Base-by-base conservation (phyloP, 495 filamentous ascomycete genomes). In the Rusavskia elegans region DNA sequence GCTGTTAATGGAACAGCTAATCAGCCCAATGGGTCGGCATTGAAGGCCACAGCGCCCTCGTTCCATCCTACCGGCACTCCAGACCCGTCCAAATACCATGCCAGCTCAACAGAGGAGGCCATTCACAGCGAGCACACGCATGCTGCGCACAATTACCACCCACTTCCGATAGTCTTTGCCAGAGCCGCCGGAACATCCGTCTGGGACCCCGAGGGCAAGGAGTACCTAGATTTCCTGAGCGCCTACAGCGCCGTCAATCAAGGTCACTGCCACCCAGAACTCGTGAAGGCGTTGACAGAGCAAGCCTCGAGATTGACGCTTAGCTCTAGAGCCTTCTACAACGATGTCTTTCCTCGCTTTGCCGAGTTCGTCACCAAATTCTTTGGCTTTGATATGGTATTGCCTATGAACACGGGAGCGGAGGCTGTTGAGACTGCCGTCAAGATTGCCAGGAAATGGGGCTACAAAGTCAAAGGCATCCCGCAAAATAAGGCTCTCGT, bases 181-280 rank as follows among this genome's bases (percentile, higher is more conserved):
- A 80, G 79, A 36, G 89, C 85, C 23, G 74, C 81, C 53, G 92
- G 93, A 13, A 84, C 79, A 58, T 79, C 81, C 51, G 93, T 97
- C 50, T 97, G 90, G 90, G 92, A 99, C 63, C 92, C 92, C 17
- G 93, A 97, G 73, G 89, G 87, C 63, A 89, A 86, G 59, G 30
- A 92, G 62, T 99, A 99, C 68, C 82, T 97, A 59, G 92, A 99
- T 68, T 97, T 95, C 74, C 80, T 99, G 48, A 95, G 89, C 45
- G 93, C 92, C 51, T 99, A 99, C 76, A 89, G 84, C 48, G 92
- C 92, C 48, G 87, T 99, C 63, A 99, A 99, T 70, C 92, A 99
- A 66, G 92, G 92, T 54, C 92, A 99, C 69, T 99, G 90, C 64
- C 93, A 99, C 71, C 93, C 90, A 9, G 89, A 92, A 68, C 78